Conservation (phyloP, 225 moss, liverwort and hornwort species). For the Pleurozium schreberi region DNA sequence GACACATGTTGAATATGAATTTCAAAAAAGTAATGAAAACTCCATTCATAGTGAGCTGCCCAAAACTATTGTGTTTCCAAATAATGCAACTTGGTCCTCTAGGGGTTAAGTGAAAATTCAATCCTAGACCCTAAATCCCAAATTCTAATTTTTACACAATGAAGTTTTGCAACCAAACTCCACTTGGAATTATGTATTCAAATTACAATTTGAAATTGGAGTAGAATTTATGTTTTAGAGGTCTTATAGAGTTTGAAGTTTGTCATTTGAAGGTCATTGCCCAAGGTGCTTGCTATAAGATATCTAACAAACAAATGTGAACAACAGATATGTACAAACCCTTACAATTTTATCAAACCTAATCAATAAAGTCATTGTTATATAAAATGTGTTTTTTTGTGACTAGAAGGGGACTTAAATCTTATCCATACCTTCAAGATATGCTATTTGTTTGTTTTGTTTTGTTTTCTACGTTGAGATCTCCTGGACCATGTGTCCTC, state of each 20-base stretch:
- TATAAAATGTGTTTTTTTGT: neutral
- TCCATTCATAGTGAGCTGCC: too few relatives aligned
- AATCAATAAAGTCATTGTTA: neutral
- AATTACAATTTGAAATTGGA: neutral
- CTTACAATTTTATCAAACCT: neutral
- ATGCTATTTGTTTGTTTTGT: too few relatives aligned
- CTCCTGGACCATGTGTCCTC: too few relatives aligned
- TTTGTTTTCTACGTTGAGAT: too few relatives aligned
- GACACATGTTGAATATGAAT: too few relatives aligned
- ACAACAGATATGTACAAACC: neutral
- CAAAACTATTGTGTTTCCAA: too few relatives aligned
- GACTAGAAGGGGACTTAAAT: neutral
- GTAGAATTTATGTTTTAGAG: neutral
- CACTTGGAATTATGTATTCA: neutral
- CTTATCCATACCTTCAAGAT: too few relatives aligned
- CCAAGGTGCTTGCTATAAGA: neutral
- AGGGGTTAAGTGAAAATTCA: neutral
- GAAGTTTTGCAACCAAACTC: accelerated
- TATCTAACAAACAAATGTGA: neutral
- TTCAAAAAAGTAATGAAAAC: too few relatives aligned
- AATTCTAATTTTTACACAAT: neutral
- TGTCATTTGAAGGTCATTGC: neutral
- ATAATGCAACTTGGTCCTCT: too few relatives aligned
- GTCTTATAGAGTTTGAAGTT: neutral
- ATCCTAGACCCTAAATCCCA: neutral